Base-by-base conservation (phyloP, 2,329 filamentous ascomycete species). In the Amesomyces nigricolor region DNA sequence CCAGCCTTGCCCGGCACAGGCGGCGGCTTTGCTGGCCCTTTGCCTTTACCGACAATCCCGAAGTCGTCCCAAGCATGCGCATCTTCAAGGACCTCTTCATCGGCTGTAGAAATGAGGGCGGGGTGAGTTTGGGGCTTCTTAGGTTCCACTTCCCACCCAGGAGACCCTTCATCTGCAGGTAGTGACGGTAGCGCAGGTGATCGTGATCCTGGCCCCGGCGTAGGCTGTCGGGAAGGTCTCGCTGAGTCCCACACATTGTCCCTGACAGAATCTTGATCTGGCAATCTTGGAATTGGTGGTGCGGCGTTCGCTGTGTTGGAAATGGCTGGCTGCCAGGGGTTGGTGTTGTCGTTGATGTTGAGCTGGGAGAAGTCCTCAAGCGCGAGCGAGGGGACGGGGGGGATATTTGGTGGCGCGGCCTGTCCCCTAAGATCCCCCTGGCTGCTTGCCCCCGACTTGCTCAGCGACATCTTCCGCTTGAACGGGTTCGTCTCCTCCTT, bases 1-100 rank as follows among this genome's bases (percentile, higher is more conserved):
- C 59, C 54, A 5, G 56, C 42, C 17, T 48, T 37, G 26, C 29
- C 52, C 6, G 61, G 49, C 19, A 64, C 60, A 6, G 64, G 51
- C 14, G 62, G 56, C n/a, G 60, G 35, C 5, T 62, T 59, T 3
- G 65, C 60, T 1, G 69, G 68, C 22, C 63, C 69, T 53, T 78
- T 80, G 1, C 70, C 75, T 56, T 77, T 78, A 22, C 70, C 69
- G 5, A 64, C 51, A 0, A 65, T 62, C 5, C 69, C 70, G 11
- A 76, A 51, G 38, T 79, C 78, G 51, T 79, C 76, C 79, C 79
- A 81, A 0, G 74, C 75, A 57, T 79, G 69, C 2, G 71, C 69
- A 38, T 78, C 75, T 5, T 72, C 71, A 4, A 71, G 61, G 2
- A 72, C 63, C 43, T 74, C 71, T 19, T 68, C 61, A 44, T 64